Conservation (phyloP, 352 stramenopile species). For the Aphanomyces cochlioides region DNA sequence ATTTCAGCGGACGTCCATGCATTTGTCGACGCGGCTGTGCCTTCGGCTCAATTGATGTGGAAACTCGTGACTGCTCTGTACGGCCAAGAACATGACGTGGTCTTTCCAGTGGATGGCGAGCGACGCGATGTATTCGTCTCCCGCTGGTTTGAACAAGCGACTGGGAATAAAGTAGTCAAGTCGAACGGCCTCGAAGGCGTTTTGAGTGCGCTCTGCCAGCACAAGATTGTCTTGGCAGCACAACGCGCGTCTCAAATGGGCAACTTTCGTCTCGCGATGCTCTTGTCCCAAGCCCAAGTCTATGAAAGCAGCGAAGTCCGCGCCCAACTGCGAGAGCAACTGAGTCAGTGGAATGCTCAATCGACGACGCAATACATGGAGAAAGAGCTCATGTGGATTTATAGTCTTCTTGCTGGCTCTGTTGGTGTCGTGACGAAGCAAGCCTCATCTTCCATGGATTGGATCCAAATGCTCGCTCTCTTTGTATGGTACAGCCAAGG, state of each 20-base stretch:
- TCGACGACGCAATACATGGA: slow-evolving; percentile 56
- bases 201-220: slow-evolving; percentile 37
- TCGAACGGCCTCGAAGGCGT: slow-evolving; percentile 1
- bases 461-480: slow-evolving; percentile 56
- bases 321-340: slow-evolving; percentile 50
- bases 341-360: slow-evolving; percentile 55
- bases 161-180: slow-evolving; percentile 27
- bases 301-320: slow-evolving; percentile 55
- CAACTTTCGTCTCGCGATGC: slow-evolving; percentile 59
- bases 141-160: slow-evolving; percentile 64
- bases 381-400: slow-evolving; percentile 53
- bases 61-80: slow-evolving; percentile 69
- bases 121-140: slow-evolving; percentile 55
- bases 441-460: slow-evolving; percentile 32
- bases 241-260: slow-evolving; percentile 57
- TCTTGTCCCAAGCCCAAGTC: slow-evolving; percentile 55
- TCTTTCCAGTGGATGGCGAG: too few relatives aligned
- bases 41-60: slow-evolving; percentile 46
- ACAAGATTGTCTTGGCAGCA: slow-evolving; percentile 54
- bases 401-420: slow-evolving; percentile 58
- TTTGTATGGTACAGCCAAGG: slow-evolving; percentile 71
- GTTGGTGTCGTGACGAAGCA: slow-evolving; percentile 53
- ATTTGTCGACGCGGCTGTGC: slow-evolving; percentile 26
- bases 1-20: slow-evolving; percentile 13
- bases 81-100: slow-evolving; percentile 56